phyloP scores from a whole-genome alignment of 169 alveolate species.

The Perkinsus marinus region DNA sequence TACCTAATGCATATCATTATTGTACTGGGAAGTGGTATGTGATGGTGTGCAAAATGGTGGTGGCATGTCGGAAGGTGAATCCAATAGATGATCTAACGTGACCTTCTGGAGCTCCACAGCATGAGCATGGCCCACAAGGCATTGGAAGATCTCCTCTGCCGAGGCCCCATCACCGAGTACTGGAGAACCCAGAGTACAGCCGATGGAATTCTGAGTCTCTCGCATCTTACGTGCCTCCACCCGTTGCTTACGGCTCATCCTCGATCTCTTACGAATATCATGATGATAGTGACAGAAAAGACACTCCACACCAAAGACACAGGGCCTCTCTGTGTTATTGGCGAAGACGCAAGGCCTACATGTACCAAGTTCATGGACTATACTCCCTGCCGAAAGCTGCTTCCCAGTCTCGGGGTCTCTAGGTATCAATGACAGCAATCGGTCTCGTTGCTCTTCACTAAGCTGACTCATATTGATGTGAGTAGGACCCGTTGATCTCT shows the following conservation, averaged over 20 bases:
- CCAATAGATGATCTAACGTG: background rate
- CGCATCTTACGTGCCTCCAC: background rate
- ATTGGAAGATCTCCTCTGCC: background rate
- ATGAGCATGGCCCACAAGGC: background rate
- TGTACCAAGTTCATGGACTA: background rate
- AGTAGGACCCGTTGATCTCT: background rate
- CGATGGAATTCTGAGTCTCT: background rate
- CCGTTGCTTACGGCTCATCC: background rate
- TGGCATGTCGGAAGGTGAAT: background rate
- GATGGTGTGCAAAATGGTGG: background rate
- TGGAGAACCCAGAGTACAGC: background rate
- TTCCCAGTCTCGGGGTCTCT: background rate
- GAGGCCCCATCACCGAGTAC: background rate
- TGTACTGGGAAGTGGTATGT: too few relatives aligned
- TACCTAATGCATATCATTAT: too few relatives aligned
- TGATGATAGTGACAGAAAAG: background rate
- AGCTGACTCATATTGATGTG: background rate
- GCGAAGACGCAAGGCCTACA: background rate
- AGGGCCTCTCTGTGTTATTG: background rate
- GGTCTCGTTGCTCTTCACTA: background rate
- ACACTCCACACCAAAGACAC: background rate
- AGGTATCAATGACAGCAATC: background rate
- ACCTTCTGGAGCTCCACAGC: background rate
- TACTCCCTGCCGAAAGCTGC: background rate
- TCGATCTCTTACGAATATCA: background rate